Base-by-base conservation (phyloP, 208 protist species). In the Leishmania tropica region DNA sequence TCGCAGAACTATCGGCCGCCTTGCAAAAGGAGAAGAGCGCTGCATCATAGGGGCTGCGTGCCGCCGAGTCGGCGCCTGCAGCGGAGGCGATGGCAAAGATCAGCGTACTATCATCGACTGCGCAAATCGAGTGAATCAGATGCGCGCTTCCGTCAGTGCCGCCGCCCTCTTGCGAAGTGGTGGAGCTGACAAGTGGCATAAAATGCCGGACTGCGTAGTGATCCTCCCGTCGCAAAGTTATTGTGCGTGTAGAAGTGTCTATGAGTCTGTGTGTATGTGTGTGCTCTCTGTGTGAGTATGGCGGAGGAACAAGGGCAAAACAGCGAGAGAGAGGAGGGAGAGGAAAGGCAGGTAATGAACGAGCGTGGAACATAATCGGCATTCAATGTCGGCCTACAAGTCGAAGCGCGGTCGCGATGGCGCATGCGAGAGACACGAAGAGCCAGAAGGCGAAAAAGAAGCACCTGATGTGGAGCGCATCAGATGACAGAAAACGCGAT, bases 101-200 rank as follows among this genome's bases (percentile, higher is more conserved):
- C 15, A 84, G 76, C 17, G 70, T 78, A 37, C n/a, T 28, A 0
- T 47, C 81, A 31, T 85, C 81, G 11, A 58, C 47, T 45, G 64
- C 81, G 24, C 75, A 45, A 42, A 85, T 64, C 8, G 40, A 67
- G 7, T 42, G 60, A 2, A 81, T 62, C 8, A 68, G 31, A 11
- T 24, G 17, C 17, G 8, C 47, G 40, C 51, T 7, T 1, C 35
- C 51, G 31, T 31, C 81, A 53, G 74, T 54, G 31, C 24, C 53
- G 15, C 6, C 24, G 11, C 24, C 24, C 19, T 74, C 53, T 0
- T 3, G 2, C 48, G 75, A 62, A 28, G 35, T 21, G 24, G 81
- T 85, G 7, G 81, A 77, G 7, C 15, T 67, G 35, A 81, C 15
- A 42, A 64, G 47, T n/a, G 60, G 40, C 81, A 84, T 84, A 1